Percentiles rank a stretch among this genome's conserved stretches.
phyloP scores from a whole-genome alignment of 192 early-diverging fungal genomes.

The Borealophlyctis nickersoniae region DNA sequence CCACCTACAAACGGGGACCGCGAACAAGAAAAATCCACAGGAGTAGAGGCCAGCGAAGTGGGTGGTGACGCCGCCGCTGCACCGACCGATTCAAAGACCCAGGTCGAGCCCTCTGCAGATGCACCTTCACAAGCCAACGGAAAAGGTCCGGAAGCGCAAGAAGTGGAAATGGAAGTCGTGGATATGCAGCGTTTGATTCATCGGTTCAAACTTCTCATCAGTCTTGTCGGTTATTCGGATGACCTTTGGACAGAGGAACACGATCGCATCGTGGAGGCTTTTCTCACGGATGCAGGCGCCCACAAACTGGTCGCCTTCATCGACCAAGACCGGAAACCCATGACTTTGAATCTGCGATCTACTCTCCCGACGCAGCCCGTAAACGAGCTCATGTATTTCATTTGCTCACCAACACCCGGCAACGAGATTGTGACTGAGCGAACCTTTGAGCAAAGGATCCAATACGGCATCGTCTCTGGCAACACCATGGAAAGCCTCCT shows the following conservation, averaged over 20 bases:
- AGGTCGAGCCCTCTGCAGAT: no score
- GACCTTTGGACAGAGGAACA: conserved; percentile 40
- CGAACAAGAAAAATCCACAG: no score
- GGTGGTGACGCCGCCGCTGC: no score
- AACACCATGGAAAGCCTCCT: conserved; percentile 51
- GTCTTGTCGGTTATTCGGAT: conserved; percentile 18
- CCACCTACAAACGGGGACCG: no score
- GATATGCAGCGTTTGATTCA: background rate
- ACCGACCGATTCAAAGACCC: no score
- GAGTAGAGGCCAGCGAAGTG: no score
- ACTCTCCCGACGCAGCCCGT: conserved; percentile 25
- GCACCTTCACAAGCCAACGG: no score
- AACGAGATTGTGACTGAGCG: conserved; percentile 21
- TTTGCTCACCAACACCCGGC: conserved; percentile 18
- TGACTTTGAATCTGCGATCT: conserved; percentile 21
- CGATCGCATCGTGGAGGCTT: background rate
- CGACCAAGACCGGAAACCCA: conserved; percentile 10
- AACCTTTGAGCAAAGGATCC: conserved; percentile 49
- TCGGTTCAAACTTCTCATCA: conserved; percentile 26
- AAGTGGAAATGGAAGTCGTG: background rate
- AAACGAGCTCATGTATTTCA: conserved; percentile 46
- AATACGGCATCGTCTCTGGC: conserved; percentile 51
- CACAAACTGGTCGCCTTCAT: conserved; percentile 24
- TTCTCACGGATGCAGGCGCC: conserved; percentile 14
- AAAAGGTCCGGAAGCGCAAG: no score